A percentile compares a stretch with the other conserved stretches of the same genome.
phyloP scores from a whole-genome alignment of 1,284 basidiomycete genomes.

The Cystobasidiaceae sp. region DNA sequence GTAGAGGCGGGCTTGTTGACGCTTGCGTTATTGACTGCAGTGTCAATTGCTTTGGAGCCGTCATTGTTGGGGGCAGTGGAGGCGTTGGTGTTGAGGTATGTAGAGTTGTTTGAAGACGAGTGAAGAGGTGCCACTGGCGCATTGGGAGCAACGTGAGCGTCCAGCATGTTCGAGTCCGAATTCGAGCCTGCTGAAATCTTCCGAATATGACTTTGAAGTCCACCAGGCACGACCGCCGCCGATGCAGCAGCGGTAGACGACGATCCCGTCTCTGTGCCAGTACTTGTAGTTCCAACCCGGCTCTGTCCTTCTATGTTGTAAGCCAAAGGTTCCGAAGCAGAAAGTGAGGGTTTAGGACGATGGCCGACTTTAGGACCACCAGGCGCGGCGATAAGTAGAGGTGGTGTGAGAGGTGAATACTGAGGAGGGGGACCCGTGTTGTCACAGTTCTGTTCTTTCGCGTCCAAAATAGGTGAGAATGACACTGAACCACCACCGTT shows the following conservation, averaged over 20 bases:
- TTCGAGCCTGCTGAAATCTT: too few species aligned
- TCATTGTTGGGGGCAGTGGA: background rate
- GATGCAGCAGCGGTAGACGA: too few species aligned
- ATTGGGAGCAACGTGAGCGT: background rate
- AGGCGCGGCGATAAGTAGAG: background rate
- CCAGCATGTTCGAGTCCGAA: too few species aligned
- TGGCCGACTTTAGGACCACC: background rate
- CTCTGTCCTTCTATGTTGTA: too few species aligned
- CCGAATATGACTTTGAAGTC: too few species aligned
- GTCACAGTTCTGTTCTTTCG: background rate
- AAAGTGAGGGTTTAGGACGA: background rate
- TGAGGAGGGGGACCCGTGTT: too few species aligned
- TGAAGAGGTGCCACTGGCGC: background rate
- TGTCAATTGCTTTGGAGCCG: too few species aligned
- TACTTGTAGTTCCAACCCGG: too few species aligned
- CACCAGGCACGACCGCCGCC: too few species aligned
- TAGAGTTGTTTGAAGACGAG: background rate
- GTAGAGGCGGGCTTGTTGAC: background rate
- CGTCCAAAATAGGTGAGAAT: background rate
- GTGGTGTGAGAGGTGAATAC: slow-evolving; percentile 2
- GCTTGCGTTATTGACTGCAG: too few species aligned
- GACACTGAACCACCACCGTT: background rate
- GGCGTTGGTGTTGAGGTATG: background rate
- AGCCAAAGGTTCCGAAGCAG: too few species aligned
- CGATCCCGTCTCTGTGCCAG: too few species aligned